Conservation (phyloP, 257 asterid species). For the Fraxinus quadrangulata region DNA sequence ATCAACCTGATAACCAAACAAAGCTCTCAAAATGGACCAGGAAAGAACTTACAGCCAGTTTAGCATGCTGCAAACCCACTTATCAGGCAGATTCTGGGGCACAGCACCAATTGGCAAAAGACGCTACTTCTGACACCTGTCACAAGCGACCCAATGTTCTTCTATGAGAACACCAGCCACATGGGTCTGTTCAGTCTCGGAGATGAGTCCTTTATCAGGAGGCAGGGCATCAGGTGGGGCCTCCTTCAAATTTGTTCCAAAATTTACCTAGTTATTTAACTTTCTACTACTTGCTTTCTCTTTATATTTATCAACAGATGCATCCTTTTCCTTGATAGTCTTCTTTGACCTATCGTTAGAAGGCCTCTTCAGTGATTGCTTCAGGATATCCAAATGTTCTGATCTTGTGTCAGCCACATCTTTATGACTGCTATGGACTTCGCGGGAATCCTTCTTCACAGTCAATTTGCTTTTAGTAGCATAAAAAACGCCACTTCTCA, state of each 20-base stretch:
- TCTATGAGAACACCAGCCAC: constrained; percentile 45
- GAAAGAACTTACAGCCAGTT: constrained; percentile 87
- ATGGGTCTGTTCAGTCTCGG: constrained; percentile 40
- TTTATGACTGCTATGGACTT: constrained; percentile 28
- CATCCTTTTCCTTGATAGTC: constrained; percentile 37
- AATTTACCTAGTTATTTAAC: constrained; percentile 35
- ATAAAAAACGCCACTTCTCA: constrained; percentile 37
- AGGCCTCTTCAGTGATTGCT: constrained; percentile 38
- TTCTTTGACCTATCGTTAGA: constrained; percentile 47
- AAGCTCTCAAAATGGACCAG: constrained; percentile 19
- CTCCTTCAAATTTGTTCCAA: constrained; percentile 36
- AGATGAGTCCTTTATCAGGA: constrained; percentile 33
- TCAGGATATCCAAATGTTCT: constrained; percentile 34
- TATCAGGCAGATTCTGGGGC: constrained; percentile 62
- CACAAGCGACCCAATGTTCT: constrained; percentile 85
- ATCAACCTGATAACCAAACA: constrained; percentile 9
- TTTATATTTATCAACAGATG: constrained; percentile 46
- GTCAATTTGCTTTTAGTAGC: constrained; percentile 36
- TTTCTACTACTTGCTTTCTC: constrained; percentile 40
- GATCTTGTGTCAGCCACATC: constrained; percentile 26
- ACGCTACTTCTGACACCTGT: constrained; percentile 69
- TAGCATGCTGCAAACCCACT: constrained; percentile 85
- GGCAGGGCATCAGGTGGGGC: constrained; percentile 41
- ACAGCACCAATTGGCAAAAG: constrained; percentile 65
- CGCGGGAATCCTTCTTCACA: constrained; percentile 44